Conservation (phyloP, 805 yeast genomes). For the Suhomyces faveliae region DNA sequence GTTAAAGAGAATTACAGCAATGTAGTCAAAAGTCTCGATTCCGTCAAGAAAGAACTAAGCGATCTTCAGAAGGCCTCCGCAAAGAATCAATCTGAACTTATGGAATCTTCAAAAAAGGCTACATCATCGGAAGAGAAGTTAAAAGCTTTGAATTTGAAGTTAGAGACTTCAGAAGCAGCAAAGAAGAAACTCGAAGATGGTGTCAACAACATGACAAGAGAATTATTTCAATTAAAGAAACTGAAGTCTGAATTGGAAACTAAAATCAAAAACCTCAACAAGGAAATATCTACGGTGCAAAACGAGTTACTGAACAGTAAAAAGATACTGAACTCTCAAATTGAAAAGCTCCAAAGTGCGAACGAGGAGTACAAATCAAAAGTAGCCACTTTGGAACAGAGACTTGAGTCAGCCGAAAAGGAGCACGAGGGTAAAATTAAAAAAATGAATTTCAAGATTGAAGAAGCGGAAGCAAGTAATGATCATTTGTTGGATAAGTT, state of each 20-base stretch:
- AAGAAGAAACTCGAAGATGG: conserved; percentile 78
- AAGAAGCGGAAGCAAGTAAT: conserved; percentile 31
- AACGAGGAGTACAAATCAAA: conserved; percentile 25
- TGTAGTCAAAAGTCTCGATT: conserved; percentile 20
- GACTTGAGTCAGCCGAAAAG: conserved; percentile 8
- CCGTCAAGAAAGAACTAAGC: conserved; percentile 29
- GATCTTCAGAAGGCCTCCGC: conserved; percentile 30
- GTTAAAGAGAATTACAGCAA: conserved; percentile 19
- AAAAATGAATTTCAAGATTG: conserved; percentile 22
- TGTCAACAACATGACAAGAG: conserved; percentile 86
- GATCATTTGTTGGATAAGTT: conserved; percentile 42
- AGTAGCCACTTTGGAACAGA: conserved; percentile 21
- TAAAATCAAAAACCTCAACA: conserved; percentile 42
- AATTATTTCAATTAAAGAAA: conserved; percentile 62
- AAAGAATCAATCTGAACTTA: conserved; percentile 30
- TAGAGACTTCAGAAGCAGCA: conserved; percentile 34
- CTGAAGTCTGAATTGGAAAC: conserved; percentile 54
- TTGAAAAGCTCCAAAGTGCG: conserved; percentile 20
- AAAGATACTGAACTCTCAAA: conserved; percentile 17
- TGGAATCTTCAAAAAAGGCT: conserved; percentile 27
- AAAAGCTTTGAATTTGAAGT: conserved; percentile 30
- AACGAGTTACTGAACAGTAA: conserved; percentile 35
- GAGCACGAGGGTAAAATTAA: conserved; percentile 14
- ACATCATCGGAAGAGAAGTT: conserved; percentile 22
- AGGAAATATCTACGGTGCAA: conserved; percentile 30